A percentile compares a stretch with the other conserved stretches of the same genome.
Conservation (phyloP, 257 asterid species). For the Salvia miltiorrhiza region DNA sequence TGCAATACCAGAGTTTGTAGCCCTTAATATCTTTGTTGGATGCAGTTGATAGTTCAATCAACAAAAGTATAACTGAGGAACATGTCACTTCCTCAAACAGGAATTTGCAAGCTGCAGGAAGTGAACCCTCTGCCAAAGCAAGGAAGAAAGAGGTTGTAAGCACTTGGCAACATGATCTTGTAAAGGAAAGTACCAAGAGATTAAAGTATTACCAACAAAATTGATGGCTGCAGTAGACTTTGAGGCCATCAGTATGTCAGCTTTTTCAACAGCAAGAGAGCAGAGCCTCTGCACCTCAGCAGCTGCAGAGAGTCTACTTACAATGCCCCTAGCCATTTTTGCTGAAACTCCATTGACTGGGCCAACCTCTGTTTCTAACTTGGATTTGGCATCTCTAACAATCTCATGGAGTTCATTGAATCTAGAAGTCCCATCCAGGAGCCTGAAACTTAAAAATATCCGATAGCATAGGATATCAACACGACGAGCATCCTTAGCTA, state of each 20-base stretch:
- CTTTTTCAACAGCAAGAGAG: constrained; percentile 77
- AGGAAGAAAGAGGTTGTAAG: constrained; percentile 13
- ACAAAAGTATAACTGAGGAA: constrained; percentile 61
- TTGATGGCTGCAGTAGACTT: constrained; percentile 1
- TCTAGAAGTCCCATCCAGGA: constrained; percentile 74
- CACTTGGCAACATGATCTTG: constrained; percentile 7
- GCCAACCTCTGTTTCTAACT: constrained; percentile 86
- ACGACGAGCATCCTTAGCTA: constrained; percentile 90
- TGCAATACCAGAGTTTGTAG: constrained; percentile 88
- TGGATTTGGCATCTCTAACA: constrained; percentile 66
- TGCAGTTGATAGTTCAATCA: constrained; percentile 57
- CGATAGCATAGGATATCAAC: constrained; percentile 75
- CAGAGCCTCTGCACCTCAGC: constrained; percentile 71
- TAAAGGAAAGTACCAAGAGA: not conserved
- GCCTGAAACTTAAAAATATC: constrained; percentile 75
- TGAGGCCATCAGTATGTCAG: constrained; percentile 49
- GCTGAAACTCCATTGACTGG: constrained; percentile 81
- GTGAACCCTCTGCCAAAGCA: constrained; percentile 60
- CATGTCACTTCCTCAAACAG: constrained; percentile 71
- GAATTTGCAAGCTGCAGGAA: constrained; percentile 87
- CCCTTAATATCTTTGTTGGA: constrained; percentile 56
- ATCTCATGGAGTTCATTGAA: constrained; percentile 76
- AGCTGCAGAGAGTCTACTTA: constrained; percentile 77
- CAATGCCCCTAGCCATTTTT: constrained; percentile 90
- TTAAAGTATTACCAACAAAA: constrained; percentile 6